Base-by-base conservation (phyloP, 176 grass and related monocot genomes). In the Bothriochloa decipiens region DNA sequence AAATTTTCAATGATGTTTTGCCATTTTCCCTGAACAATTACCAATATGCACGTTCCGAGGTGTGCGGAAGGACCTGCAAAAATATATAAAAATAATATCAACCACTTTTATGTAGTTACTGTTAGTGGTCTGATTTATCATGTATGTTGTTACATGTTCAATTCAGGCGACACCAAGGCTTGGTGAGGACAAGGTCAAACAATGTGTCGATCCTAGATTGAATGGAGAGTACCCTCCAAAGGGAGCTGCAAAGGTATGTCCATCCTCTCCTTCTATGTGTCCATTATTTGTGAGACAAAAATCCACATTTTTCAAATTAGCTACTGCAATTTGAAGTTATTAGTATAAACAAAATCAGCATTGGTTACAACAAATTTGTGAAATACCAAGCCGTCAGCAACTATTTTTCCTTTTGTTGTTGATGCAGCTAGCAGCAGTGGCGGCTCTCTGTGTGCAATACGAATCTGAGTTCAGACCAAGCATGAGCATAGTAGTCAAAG, bases 401-500 rank as follows among this genome's bases (percentile, higher is more conserved):
- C 32, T 88, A 15, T 74, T 70, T 65, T 62, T 62, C 77, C 11
- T 32, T 72, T 72, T 61, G 37, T 36, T 81, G 5, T 68, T 28
- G n/a, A 47, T 84, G 78, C 90, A 95, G 93, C 86, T 92, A 28
- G 93, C 93, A 7, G 93, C 93, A 47, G 88, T 95, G 71, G 93
- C 90, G 4, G 93, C 93, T 81, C 88, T 95, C 6, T 95, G 93
- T 3, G 88, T 95, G 33, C 93, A 95, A 45, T 95, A 90, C 36
- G 93, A 95, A 82, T 60, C 88, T 20, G 93, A 95, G 83, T 95
- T 95, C 41, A 95, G 93, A 70, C 93, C 93, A 36, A 95, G 83
- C 65, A 95, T 92, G 93, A 92, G 93, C 83, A 95, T 95, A 22
- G 88, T 95, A n/a, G 93, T 95, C 41, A 95, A 95, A 67, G 93